A percentile compares a stretch with the other conserved stretches of the same genome.
Conservation (phyloP, 768 basidiomycete species). For the Pulveroboletus sp. region DNA sequence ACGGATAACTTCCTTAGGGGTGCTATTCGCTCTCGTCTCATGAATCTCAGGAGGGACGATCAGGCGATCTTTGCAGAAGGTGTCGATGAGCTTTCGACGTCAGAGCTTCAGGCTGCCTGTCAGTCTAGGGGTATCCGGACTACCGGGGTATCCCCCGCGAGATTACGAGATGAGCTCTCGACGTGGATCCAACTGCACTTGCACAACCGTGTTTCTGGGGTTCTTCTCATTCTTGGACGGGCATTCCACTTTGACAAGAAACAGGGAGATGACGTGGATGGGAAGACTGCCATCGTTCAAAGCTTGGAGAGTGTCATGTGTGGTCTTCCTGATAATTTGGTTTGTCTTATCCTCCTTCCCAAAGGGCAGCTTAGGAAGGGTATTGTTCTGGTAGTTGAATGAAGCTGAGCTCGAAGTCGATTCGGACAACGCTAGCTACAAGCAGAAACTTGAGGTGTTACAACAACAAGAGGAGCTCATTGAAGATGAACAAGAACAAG, state of each 20-base stretch:
- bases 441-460: slow-evolving; percentile 96
- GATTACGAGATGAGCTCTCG: slow-evolving; percentile 81
- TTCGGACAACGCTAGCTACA: slow-evolving; percentile 90
- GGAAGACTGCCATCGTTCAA: slow-evolving; percentile 74
- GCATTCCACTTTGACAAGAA: slow-evolving; percentile 91
- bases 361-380: background rate
- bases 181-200: slow-evolving; percentile 94
- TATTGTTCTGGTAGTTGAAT: slow-evolving; percentile 59
- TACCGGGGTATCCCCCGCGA: slow-evolving; percentile 77
- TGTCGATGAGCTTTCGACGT: slow-evolving; percentile 82
- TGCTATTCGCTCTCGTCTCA: slow-evolving; percentile 77
- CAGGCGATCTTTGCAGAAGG: slow-evolving; percentile 89
- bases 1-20: slow-evolving; percentile 98
- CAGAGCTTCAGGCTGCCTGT: slow-evolving; percentile 89
- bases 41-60: slow-evolving; percentile 86
- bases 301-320: slow-evolving; percentile 88
- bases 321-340: slow-evolving; percentile 90
- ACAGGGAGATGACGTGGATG: slow-evolving; percentile 69
- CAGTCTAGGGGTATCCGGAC: slow-evolving; percentile 94
- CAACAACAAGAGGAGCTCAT: slow-evolving; percentile 99
- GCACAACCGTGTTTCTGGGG: slow-evolving; percentile 87
- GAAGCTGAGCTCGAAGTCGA: slow-evolving; percentile 97
- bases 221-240: slow-evolving; percentile 86
- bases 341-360: slow-evolving; percentile 35
- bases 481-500: slow-evolving; percentile 98